Percentiles rank a stretch among this genome's conserved stretches.
These are phyloP conservation scores for Lactifluus rugatus DNA, from an alignment of 768 basidiomycete genomes.

Conservation along the genomic window DNA sequence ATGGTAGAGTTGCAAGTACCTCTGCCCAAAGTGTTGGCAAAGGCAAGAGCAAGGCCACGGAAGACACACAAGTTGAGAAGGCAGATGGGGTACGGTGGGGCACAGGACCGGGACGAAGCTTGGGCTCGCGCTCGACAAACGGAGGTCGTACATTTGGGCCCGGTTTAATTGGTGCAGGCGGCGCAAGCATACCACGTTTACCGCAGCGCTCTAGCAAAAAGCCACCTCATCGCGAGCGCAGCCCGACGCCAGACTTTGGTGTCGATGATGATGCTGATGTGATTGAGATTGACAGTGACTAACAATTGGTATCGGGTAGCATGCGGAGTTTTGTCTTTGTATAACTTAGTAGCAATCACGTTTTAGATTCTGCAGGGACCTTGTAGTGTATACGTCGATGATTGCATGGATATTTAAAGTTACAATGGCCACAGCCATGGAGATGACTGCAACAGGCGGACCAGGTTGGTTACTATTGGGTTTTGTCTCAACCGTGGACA, in stretches of 20 bases:
- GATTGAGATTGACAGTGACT: slow-evolving; percentile 77
- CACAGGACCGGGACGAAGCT: slow-evolving; percentile 31
- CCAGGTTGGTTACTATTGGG: too few relatives aligned
- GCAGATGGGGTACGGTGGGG: slow-evolving; percentile 23
- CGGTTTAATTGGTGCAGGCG: slow-evolving; percentile 40
- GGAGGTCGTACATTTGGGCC: too few relatives aligned
- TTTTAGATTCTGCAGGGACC: background rate
- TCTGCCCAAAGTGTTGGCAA: slow-evolving; percentile 38
- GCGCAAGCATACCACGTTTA: slow-evolving; percentile 39
- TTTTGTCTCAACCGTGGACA: too few relatives aligned
- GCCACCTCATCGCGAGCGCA: slow-evolving; percentile 28
- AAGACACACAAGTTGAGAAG: slow-evolving; percentile 16
- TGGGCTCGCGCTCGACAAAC: slow-evolving; percentile 36
- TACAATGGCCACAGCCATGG: background rate
- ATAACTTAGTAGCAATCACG: slow-evolving; percentile 4
- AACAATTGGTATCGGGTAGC: background rate
- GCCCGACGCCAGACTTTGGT: slow-evolving; percentile 72
- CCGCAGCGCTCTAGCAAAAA: slow-evolving; percentile 32
- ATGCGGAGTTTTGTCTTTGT: background rate
- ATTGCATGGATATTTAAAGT: background rate
- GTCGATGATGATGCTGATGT: slow-evolving; percentile 80
- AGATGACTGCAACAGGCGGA: background rate
- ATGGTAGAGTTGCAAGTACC: slow-evolving; percentile 36
- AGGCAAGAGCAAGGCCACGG: slow-evolving; percentile 32
- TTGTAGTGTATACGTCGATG: background rate